Base-by-base conservation (phyloP, 139 green algal genomes). In the Diplosphaera chodatii region DNA sequence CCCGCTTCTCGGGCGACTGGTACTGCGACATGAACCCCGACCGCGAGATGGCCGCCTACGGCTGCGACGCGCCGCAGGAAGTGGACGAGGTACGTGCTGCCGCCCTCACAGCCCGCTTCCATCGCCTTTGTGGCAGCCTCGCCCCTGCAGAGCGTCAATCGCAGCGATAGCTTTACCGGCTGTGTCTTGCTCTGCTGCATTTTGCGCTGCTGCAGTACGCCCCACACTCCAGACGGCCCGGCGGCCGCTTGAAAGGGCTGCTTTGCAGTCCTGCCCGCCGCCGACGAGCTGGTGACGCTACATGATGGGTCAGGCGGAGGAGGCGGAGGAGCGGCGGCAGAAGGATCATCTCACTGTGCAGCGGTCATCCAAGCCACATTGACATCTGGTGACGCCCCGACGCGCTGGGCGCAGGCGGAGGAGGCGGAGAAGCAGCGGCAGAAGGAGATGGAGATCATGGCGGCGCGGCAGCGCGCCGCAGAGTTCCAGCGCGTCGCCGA, bases 401-500 rank as follows among this genome's bases (percentile, higher is more conserved):
- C n/a, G n/a, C n/a, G n/a, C n/a, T n/a, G n/a, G n/a, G 8, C 48
- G 10, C 48, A 59, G 48, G 48, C 48, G 48, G 48, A 59, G 48
- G 48, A 59, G 48, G 48, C 48, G 16, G 48, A 59, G 48, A 59
- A 59, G 48, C 13, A 23, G 48, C 48, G 48, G 48, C 10, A 21
- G 16, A 23, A 59, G 48, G 48, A 59, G 18, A 25, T 25, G 13
- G 48, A 59, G 48, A 23, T 59, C 3, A n/a, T 59, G 48, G 13
- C 22, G 48, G 48, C 48, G 48, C 48, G 48, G 48, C 48, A 59
- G 48, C 48, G 48, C 16, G 48, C 48, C 48, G 48, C 48, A 10
- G 48, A 59, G 48, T 59, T 59, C 48, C 48, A 59, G 48, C 48
- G 48, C 48, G 48, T 59, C 48, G 48, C 48, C 48, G 48, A 59